Evolutionary conservation across 495 filamentous ascomycete species (phyloP).

Genomic region (Annulohypoxylon stygium): DNA sequence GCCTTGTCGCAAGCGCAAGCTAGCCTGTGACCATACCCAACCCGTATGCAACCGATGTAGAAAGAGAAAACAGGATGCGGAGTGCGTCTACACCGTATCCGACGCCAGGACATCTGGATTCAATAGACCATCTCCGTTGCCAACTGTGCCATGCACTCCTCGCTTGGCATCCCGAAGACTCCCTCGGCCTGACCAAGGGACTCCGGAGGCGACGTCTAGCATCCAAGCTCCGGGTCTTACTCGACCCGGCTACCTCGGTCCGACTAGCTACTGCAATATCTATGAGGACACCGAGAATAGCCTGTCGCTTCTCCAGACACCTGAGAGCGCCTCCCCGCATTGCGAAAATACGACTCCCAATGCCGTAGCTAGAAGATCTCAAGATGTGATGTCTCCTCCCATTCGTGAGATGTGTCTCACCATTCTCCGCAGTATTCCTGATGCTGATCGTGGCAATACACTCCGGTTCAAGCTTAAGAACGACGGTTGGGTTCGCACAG

Average conservation of each 20-base stretch:
- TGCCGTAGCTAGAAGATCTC: neutral
- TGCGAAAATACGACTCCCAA: slow-evolving; percentile 47
- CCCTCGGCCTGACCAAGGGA: slow-evolving; percentile 7
- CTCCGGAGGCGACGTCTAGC: slow-evolving; percentile 33
- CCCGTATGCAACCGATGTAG: slow-evolving; percentile 51
- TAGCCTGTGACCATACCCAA: slow-evolving; percentile 51
- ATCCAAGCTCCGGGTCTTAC: slow-evolving; percentile 56
- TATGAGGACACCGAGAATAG: slow-evolving; percentile 57
- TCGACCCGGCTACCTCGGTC: slow-evolving; percentile 63
- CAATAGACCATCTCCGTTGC: slow-evolving; percentile 33
- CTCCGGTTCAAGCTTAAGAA: slow-evolving; percentile 47
- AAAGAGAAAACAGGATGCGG: slow-evolving; percentile 40
- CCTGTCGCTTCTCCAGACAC: slow-evolving; percentile 38
- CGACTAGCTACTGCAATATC: slow-evolving; percentile 65
- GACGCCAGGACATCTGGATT: slow-evolving; percentile 18
- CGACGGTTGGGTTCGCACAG: slow-evolving; percentile 44
- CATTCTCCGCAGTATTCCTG: slow-evolving; percentile 60
- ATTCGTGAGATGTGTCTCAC: slow-evolving; percentile 56
- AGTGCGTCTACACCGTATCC: slow-evolving; percentile 47
- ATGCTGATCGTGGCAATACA: slow-evolving; percentile 47
- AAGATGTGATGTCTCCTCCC: slow-evolving; percentile 19
- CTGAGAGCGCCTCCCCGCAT: slow-evolving; percentile 41
- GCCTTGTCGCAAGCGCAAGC: slow-evolving; percentile 53
- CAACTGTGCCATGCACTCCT: slow-evolving; percentile 1
- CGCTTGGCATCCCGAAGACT: neutral